Evolutionary conservation across 768 basidiomycete genomes (phyloP).

Genomic region (Mycena crocata): DNA sequence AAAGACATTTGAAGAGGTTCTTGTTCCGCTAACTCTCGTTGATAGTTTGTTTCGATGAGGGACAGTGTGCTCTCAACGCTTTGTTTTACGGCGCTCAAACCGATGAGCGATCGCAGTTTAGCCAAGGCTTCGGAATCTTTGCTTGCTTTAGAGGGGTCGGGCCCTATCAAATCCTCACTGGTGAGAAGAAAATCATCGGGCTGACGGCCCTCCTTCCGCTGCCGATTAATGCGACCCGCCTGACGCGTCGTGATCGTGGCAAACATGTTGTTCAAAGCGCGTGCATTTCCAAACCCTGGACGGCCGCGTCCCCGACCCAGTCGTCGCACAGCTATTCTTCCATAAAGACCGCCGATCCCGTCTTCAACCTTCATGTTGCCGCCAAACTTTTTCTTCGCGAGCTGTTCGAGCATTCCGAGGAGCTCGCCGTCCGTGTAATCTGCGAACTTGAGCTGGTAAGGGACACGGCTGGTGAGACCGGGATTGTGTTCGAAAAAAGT

Average conservation of each 20-base stretch:
- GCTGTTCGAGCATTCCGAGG: conserved; percentile 62
- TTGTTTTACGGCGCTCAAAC: conserved; percentile 68
- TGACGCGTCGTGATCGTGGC: conserved; percentile 62
- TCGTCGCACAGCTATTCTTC: conserved; percentile 67
- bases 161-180: conserved; percentile 72
- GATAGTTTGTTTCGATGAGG: conserved; percentile 64
- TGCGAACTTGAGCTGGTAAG: conserved; percentile 65
- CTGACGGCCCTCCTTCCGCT: conserved; percentile 50
- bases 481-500: conserved; percentile 84
- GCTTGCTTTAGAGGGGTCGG: conserved; percentile 65
- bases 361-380: conserved; percentile 68
- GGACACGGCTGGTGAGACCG: conserved; percentile 75
- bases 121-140: conserved; percentile 60
- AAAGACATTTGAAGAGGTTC: conserved; percentile 65
- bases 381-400: conserved; percentile 57
- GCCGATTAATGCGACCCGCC: conserved; percentile 58
- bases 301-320: conserved; percentile 70
- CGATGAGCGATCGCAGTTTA: conserved; percentile 63
- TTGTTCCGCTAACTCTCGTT: conserved; percentile 68
- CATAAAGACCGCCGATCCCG: conserved; percentile 64
- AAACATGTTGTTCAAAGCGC: conserved; percentile 67
- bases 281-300: conserved; percentile 76
- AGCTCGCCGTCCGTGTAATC: conserved; percentile 73
- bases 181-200: conserved; percentile 64
- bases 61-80: conserved; percentile 60